Conservation (phyloP, 73 alveolate genomes). For the Tetrahymena thermophila region DNA sequence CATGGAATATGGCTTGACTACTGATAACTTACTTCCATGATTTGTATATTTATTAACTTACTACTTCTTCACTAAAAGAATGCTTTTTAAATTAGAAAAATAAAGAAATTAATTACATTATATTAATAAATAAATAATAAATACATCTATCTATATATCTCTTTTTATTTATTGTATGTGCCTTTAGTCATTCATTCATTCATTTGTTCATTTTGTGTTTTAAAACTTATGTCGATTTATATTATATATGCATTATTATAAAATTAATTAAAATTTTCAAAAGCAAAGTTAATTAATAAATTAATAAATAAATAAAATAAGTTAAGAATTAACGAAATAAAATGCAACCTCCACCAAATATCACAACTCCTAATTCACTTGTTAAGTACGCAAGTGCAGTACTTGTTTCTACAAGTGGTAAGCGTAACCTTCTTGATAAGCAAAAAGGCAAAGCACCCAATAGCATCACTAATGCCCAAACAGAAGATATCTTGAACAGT, state of each 20-base stretch:
- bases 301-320: not conserved
- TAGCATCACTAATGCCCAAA: slow-evolving; percentile 34
- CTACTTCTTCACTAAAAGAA: not conserved
- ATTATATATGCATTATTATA: too few relatives aligned
- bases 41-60: not conserved
- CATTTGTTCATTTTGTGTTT: not conserved
- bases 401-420: slow-evolving; percentile 40
- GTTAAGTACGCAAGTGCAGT: slow-evolving; percentile 44
- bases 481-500: slow-evolving; percentile 42
- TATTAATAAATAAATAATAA: too few relatives aligned
- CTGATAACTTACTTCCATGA: not conserved
- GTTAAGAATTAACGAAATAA: not conserved
- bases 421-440: slow-evolving; percentile 29
- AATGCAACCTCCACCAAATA: slow-evolving; percentile 23
- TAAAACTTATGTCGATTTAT: not conserved
- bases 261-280: not conserved
- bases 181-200: not conserved
- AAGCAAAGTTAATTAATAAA: not conserved
- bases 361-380: slow-evolving; percentile 38
- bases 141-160: too few relatives aligned
- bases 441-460: slow-evolving; percentile 37
- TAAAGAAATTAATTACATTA: not conserved
- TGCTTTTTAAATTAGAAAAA: not conserved
- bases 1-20: not conserved
- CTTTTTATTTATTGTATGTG: not conserved